Percentiles rank a stretch among this genome's conserved stretches.
phyloP scores from a whole-genome alignment of 345 rosid species.

The Populus ilicifolia region DNA sequence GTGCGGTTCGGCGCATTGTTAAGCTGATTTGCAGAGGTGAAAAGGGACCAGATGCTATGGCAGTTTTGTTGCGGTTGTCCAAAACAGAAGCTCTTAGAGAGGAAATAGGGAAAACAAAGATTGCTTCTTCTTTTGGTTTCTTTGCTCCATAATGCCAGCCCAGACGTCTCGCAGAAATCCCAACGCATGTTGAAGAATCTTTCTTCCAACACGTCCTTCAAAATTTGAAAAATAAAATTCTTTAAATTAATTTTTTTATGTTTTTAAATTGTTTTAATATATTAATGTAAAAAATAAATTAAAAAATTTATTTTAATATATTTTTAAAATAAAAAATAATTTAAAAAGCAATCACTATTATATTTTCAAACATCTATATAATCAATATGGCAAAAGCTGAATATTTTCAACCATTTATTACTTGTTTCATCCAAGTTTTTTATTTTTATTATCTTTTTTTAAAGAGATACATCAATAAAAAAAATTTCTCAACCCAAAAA shows the following conservation, averaged over 20 bases:
- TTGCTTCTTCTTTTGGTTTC: slow-evolving; percentile 47
- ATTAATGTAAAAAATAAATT: too few relatives aligned
- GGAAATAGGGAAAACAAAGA: slow-evolving; percentile 41
- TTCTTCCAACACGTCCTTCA: slow-evolving; percentile 42
- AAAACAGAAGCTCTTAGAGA: slow-evolving; percentile 31
- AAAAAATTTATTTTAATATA: too few relatives aligned
- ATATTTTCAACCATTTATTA: slow-evolving; percentile 32
- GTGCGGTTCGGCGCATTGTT: slow-evolving; percentile 34
- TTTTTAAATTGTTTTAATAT: too few relatives aligned
- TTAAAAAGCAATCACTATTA: fast-evolving
- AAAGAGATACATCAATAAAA: neutral
- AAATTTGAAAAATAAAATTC: too few relatives aligned
- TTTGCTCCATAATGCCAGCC: slow-evolving; percentile 26
- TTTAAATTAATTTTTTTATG: too few relatives aligned
- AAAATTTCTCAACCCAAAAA: fast-evolving
- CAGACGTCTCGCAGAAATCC: slow-evolving; percentile 32
- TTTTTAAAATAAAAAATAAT: too few relatives aligned
- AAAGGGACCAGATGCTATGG: slow-evolving; percentile 25
- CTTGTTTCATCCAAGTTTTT: slow-evolving; percentile 38
- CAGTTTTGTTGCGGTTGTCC: slow-evolving; percentile 41
- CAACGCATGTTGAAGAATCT: slow-evolving; percentile 37
- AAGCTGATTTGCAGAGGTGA: slow-evolving; percentile 38
- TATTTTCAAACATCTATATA: neutral
- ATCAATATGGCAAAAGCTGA: slow-evolving; percentile 53
- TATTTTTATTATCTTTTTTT: fast-evolving